Evolutionary conservation across 192 early-diverging fungal genomes (phyloP).

Genomic region (Podila epicladia): DNA sequence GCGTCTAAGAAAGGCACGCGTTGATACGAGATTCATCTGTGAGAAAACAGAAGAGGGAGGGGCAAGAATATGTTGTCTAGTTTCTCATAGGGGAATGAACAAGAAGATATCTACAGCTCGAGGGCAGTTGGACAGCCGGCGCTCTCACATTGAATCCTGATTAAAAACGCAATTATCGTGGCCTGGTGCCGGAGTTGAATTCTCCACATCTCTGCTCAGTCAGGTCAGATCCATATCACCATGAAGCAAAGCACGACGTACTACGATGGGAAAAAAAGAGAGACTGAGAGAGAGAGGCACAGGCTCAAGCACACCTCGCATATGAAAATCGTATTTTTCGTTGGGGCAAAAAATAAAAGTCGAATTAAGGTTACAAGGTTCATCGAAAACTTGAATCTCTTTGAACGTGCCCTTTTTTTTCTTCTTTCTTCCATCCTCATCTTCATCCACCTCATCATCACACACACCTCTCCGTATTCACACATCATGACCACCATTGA

Average conservation of each 20-base stretch:
- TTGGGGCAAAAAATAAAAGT: neutral
- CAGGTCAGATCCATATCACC: no score
- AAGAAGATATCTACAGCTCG: no score
- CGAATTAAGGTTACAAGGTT: neutral
- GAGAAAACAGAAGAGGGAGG: no score
- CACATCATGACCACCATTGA: conserved; percentile 23
- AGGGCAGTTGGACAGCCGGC: no score
- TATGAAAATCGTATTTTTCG: conserved; percentile 9
- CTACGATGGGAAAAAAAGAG: no score
- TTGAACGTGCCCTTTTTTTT: neutral
- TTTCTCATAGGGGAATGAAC: no score
- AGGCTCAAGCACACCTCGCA: neutral
- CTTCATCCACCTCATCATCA: neutral
- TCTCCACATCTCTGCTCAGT: neutral
- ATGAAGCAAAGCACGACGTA: no score
- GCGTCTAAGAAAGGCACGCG: no score
- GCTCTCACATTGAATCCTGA: neutral
- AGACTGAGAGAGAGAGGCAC: no score
- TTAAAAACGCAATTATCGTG: neutral
- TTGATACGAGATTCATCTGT: no score
- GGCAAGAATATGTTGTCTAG: no score
- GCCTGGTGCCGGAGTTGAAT: neutral
- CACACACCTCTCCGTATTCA: conserved; percentile 5
- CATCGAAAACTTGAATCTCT: neutral
- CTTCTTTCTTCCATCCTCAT: conserved; percentile 4